Percentiles rank a stretch among this genome's conserved stretches.
These are phyloP conservation scores for Melanopsichium pennsylvanicum DNA, from an alignment of 1,284 basidiomycete genomes.

Conservation along the genomic window DNA sequence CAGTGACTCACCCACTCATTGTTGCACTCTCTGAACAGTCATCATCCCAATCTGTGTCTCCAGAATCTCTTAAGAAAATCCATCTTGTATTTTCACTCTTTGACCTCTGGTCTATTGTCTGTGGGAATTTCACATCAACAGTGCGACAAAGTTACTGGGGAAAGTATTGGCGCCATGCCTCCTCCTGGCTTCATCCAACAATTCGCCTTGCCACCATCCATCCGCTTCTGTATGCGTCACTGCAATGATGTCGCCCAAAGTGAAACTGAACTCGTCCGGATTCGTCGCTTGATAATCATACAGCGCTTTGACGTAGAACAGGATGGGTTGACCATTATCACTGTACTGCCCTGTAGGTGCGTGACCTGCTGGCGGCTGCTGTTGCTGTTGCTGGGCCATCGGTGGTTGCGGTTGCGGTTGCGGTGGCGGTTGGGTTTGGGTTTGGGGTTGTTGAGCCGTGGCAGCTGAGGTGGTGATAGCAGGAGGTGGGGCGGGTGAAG, in stretches of 20 bases:
- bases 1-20: too few relatives aligned
- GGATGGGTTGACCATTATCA: constrained; percentile 77
- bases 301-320: constrained; percentile 81
- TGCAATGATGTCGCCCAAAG: constrained; percentile 87
- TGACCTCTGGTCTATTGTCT: too few relatives aligned
- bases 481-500: constrained; percentile 27
- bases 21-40: too few relatives aligned
- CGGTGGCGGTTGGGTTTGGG: neutral
- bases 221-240: constrained; percentile 90
- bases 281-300: constrained; percentile 89
- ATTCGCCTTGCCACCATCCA: constrained; percentile 87
- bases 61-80: too few relatives aligned
- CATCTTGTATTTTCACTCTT: too few relatives aligned
- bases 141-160: constrained; percentile 82
- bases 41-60: too few relatives aligned
- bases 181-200: constrained; percentile 83
- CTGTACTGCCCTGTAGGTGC: constrained; percentile 76
- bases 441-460: constrained; percentile 3
- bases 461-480: too few relatives aligned
- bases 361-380: constrained; percentile 16
- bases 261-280: constrained; percentile 85
- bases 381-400: constrained; percentile 36
- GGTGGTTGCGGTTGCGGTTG: constrained; percentile 42
- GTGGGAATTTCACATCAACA: constrained; percentile 70
- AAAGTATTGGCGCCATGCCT: constrained; percentile 82